Percentiles rank a stretch among this genome's conserved stretches.
Evolutionary conservation across 768 basidiomycete genomes (phyloP).

Genomic region (Gymnopilus junonius): DNA sequence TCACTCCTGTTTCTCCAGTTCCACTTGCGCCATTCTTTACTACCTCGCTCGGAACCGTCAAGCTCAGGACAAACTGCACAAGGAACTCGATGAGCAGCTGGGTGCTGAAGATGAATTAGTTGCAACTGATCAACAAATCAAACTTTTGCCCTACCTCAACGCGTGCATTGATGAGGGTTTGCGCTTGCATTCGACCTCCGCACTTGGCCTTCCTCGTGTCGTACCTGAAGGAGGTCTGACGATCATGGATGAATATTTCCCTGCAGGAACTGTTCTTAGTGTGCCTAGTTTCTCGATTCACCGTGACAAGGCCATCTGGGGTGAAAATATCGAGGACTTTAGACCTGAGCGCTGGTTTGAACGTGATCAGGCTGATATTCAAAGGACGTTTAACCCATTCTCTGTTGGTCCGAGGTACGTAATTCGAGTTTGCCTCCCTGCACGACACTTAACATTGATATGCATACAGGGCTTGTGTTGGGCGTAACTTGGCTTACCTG

Average conservation of each 20-base stretch:
- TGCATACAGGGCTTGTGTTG: conserved; percentile 73
- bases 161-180: conserved; percentile 89
- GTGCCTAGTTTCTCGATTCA: conserved; percentile 88
- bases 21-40: conserved; percentile 89
- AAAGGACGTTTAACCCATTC: conserved; percentile 85
- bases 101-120: conserved; percentile 61
- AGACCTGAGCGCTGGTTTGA: conserved; percentile 90
- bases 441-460: conserved; percentile 4
- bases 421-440: not conserved
- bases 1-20: conserved; percentile 46
- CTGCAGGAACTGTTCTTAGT: conserved; percentile 75
- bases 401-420: conserved; percentile 78
- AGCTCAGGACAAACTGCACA: conserved; percentile 72
- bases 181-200: conserved; percentile 83
- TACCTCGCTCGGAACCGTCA: conserved; percentile 72
- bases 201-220: conserved; percentile 81
- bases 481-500: conserved; percentile 79
- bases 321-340: conserved; percentile 73
- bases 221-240: conserved; percentile 77
- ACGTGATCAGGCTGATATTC: conserved; percentile 58
- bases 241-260: conserved; percentile 61
- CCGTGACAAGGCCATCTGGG: conserved; percentile 74
- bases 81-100: conserved; percentile 71
- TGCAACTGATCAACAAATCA: conserved; percentile 68
- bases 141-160: conserved; percentile 77